Base-by-base conservation (phyloP, 1,284 basidiomycete species). In the Xerocomus minutiporus region DNA sequence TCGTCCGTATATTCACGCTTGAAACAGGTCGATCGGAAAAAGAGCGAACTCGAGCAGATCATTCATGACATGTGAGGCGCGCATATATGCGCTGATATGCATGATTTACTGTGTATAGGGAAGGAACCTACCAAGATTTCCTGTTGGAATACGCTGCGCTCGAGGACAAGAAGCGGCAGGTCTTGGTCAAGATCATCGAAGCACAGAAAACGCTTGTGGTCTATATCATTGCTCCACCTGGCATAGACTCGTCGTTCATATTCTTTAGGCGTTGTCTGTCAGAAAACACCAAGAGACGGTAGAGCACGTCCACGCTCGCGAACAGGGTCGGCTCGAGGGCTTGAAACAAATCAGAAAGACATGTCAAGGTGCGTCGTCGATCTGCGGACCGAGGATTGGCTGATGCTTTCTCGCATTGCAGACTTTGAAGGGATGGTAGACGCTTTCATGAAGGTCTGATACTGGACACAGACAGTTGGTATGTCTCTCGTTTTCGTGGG, bases 161-260 rank as follows among this genome's bases (percentile, higher is more conserved):
- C 23, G 66, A 67, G 39, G 65, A 71, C 43, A 62, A 58, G 58
- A 56, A 59, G 26, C 69, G 68, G 8, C 64, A 59, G 5, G 61
- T 70, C 3, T 26, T 63, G 9, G 59, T 59, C 47, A 63, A 67
- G 41, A 67, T 71, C 2, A 11, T 45, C 29, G 63, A 69, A 8
- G 46, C 55, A 11, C 57, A 69, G 46, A 57, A 58, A 36, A 51
- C 49, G 15, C 66, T 67, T 11, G 56, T 71, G 49, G 66, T 71
- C 15, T 42, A 57, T 52, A 5, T 31, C 32, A 23, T 17, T 8
- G 29, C 41, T n/a, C 28, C 8, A 8, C 8, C 5, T 31, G 31
- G 3, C 11, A 31, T 6, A 46, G 26, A 41, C 43, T 26, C 42
- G 41, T 40, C 42, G 12, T 13, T 11, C 25, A n/a, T 5, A 4